These are phyloP conservation scores for Rhizopogon sp. DNA, from an alignment of 768 basidiomycete genomes.

Conservation along the genomic window DNA sequence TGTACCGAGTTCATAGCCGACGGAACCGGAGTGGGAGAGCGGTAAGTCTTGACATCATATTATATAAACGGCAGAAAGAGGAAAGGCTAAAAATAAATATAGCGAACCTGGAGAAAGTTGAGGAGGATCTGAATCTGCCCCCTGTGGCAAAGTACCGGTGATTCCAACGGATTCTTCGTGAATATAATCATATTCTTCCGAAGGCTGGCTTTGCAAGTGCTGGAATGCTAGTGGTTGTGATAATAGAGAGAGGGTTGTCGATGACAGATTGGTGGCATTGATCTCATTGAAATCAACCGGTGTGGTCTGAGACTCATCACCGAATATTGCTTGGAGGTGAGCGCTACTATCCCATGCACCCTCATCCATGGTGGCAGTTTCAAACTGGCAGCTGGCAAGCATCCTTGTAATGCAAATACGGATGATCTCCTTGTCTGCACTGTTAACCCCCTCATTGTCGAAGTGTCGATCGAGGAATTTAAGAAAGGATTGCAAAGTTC, in stretches of 20 bases:
- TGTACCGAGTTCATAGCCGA: neutral
- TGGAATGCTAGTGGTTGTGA: neutral
- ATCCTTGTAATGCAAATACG: slow-evolving; percentile 10
- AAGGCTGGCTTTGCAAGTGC: too few relatives aligned
- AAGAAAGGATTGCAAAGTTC: too few relatives aligned
- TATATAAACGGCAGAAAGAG: neutral
- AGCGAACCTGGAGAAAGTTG: neutral
- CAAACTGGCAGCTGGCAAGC: slow-evolving; percentile 11
- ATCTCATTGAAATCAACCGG: too few relatives aligned
- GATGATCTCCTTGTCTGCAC: too few relatives aligned
- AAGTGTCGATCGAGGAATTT: too few relatives aligned
- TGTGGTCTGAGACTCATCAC: neutral
- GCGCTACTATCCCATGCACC: neutral
- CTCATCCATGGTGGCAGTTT: slow-evolving; percentile 6
- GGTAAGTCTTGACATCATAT: neutral
- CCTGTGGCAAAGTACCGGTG: too few relatives aligned
- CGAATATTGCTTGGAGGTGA: neutral
- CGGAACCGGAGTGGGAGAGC: neutral
- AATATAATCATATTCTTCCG: neutral
- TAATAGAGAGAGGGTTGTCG: too few relatives aligned
- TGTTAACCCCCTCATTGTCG: too few relatives aligned
- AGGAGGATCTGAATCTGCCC: too few relatives aligned
- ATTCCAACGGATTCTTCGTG: too few relatives aligned
- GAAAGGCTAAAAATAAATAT: neutral
- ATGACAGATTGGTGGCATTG: too few relatives aligned